A percentile compares a stretch with the other conserved stretches of the same genome.
phyloP scores from a whole-genome alignment of 2,329 filamentous ascomycete species.

The Dactylella cylindrospora region DNA sequence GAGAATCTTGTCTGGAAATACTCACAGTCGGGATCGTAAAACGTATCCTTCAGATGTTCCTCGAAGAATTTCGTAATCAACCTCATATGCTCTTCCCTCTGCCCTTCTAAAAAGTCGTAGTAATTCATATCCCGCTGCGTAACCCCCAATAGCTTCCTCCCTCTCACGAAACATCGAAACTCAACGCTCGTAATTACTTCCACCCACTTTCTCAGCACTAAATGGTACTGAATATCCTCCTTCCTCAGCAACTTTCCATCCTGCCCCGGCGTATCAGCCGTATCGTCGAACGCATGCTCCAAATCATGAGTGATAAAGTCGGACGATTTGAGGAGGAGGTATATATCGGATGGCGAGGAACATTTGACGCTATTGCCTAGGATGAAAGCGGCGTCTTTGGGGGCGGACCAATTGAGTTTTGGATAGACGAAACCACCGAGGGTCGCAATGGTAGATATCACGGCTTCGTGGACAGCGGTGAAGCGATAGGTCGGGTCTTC shows the following conservation, averaged over 20 bases:
- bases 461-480: conserved; percentile 71
- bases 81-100: conserved; percentile 68
- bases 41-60: conserved; percentile 70
- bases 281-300: conserved; percentile 86
- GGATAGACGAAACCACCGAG: conserved; percentile 84
- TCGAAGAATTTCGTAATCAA: conserved; percentile 77
- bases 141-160: conserved; percentile 75
- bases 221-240: conserved; percentile 64
- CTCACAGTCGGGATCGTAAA: conserved; percentile 71
- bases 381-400: conserved; percentile 95
- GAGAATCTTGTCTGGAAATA: too few relatives aligned
- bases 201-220: conserved; percentile 86
- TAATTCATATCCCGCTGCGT: conserved; percentile 88
- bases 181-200: conserved; percentile 86
- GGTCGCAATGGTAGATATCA: conserved; percentile 74
- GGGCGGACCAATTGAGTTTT: conserved; percentile 96
- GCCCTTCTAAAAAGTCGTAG: conserved; percentile 72
- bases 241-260: conserved; percentile 29
- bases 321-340: conserved; percentile 88
- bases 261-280: conserved; percentile 52
- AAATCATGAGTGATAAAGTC: conserved; percentile 94
- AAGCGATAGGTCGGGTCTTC: conserved; percentile 61
- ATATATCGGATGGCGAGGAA: conserved; percentile 83
- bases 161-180: conserved; percentile 91
- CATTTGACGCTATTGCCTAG: conserved; percentile 87